Base-by-base conservation (phyloP, 768 basidiomycete genomes). In the Tylopilus sp. region DNA sequence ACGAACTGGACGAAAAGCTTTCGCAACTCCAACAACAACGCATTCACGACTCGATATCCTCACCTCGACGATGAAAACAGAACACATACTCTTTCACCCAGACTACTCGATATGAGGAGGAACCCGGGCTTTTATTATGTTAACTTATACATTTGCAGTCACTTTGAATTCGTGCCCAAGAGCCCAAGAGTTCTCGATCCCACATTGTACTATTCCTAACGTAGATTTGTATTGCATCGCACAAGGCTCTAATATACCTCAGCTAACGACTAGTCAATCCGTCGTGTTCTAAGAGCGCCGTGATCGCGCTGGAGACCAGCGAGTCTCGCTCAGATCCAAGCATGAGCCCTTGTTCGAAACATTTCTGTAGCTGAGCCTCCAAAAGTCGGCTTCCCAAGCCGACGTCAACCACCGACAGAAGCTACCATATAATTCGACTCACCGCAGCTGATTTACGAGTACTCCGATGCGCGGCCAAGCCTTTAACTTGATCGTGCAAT, bases 401-500 rank as follows among this genome's bases (percentile, higher is more conserved):
- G 4, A 41, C 34, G 30, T 34, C 43, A 51, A 14, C 33, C n/a
- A n/a, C n/a, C n/a, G n/a, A n/a, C n/a, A n/a, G n/a, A n/a, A n/a
- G n/a, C n/a, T n/a, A n/a, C 33, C 41, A 40, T 47, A 34, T 16
- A 50, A 43, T 64, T 19, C 33, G 22, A 68, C 76, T 55, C 64
- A 89, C 90, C 90, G 78, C 12, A 94, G 71, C 58, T 93, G 90
- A 63, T 93, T 93, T 37, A 92, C 87, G 26, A 97, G 78, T 12
- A 93, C 84, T 2, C 92, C 93, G 45, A 96, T 95, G 10, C 92
- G 80, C n/a, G 94, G 89, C 82, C 86, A 90, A 0, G 92, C 89
- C 50, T 78, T 82, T 55, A 96, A 66, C 61, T 80, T 85, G 53
- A 97, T 71, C 6, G 59, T 65, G 24, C 74, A 72, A 22, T 80